Base-by-base conservation (phyloP, 1,284 basidiomycete species). In the Boletus putidus region DNA sequence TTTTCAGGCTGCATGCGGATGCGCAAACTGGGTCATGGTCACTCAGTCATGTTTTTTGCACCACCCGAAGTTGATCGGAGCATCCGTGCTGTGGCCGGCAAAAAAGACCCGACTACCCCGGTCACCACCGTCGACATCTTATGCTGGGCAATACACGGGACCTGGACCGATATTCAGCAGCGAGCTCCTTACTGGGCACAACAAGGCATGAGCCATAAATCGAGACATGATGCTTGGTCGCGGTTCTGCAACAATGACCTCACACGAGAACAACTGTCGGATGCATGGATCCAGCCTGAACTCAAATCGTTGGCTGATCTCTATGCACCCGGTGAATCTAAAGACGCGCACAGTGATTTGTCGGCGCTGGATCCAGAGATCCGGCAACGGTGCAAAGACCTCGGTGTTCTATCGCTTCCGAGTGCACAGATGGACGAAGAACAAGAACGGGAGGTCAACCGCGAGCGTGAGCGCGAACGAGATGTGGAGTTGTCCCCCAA, bases 1-100 rank as follows among this genome's bases (percentile, higher is more conserved):
- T n/a, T n/a, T n/a, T n/a, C 42, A 79, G 78, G 76, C 2, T 79
- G 77, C 53, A 79, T 79, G 78, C 71, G 78, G 33, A 76, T 82
- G 80, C 73, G 81, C 5, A 74, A 78, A 55, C 71, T 82, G 1
- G 81, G 81, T 14, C 61, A 69, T 27, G 79, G 78, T 0, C 81
- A 82, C 50, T 77, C 77, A 1, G 70, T 83, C 15, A 68, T 77
- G 60, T 82, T 83, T 65, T 75, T 78, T 45, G 80, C 78, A 20
- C 78, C 81, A n/a, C 63, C 63, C 0, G 79, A 82, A 43, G 70
- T 81, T 6, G 78, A 79, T 55, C 2, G 31, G 31, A 48, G 31
- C 4, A 48, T 48, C 46, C 46, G 31, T 5, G 25, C 44, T 23
- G 31, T 35, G 15, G 6, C 21, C 10, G 23, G 10, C n/a, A 45